Evolutionary conservation across 805 yeast genomes (phyloP), one percentile per base, ranked within the genome.

Genomic region (Maudiozyma bulderi): DNA sequence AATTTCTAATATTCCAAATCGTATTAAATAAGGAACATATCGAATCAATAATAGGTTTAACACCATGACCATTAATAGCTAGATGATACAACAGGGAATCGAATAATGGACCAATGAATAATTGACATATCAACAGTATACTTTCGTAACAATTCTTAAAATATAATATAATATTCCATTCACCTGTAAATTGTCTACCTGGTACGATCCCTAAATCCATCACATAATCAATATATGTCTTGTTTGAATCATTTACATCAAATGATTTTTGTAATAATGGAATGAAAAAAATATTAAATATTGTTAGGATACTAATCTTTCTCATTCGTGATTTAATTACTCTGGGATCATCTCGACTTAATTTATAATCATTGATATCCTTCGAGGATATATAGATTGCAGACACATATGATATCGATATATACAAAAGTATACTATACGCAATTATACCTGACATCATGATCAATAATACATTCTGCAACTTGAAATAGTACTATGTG

Each of bases 1-100:
- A 59, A 45, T 65, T 60, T 41, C 70, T 56, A 8, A 65, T 20
- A 9, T 63, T 61, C 67, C 68, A 66, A 11, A 66, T 57, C 42
- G 52, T 57, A 39, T 47, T 39, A 28, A 58, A 40, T 45, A 61
- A 59, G 9, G 26, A 20, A 20, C 4, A 20, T 20, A 20, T 20
- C 26, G 26, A 20, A 20, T 20, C 26, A 4, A 20, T 20, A 2
- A 20, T 20, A 3, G 26, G 26, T 20, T 4, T 4, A 20, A 20
- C 3, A 20, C 26, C 26, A 20, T 2, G 4, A 11, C 47, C 49
- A n/a, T 50, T 53, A 2, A 52, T 54, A 6, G 56, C 42, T 4
- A 56, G 3, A 42, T 61, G 56, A 41, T 53, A 60, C 28, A 63
- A 33, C 1, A 57, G 5, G 3, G 50, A 39, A 46, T 62, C 68